Evolutionary conservation across 495 filamentous ascomycete genomes (phyloP).

Genomic region (Penicillium desertorum): DNA sequence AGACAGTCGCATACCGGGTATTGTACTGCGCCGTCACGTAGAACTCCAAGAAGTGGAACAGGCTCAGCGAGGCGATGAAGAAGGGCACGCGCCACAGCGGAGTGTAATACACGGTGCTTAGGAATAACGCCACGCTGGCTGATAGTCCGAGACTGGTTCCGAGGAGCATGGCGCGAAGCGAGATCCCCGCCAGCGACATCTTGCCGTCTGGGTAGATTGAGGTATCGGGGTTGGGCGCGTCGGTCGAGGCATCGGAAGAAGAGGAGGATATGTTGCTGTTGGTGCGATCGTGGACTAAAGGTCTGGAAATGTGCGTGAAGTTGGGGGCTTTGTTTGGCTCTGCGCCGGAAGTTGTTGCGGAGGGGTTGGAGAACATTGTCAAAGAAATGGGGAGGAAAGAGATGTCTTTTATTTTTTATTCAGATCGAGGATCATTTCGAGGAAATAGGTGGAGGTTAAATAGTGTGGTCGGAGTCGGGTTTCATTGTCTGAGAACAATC

Average conservation of each 20-base stretch:
- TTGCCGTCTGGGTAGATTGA: constrained; percentile 53
- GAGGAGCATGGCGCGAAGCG: constrained; percentile 65
- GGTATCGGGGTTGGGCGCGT: constrained; percentile 24
- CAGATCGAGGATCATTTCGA: not conserved
- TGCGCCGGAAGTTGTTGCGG: constrained; percentile 18
- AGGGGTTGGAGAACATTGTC: constrained; percentile 11
- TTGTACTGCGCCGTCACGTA: constrained; percentile 84
- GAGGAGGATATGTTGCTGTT: not conserved
- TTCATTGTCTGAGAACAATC: constrained; percentile 16
- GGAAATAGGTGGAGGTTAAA: not conserved
- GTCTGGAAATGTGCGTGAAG: not conserved
- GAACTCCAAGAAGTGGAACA: constrained; percentile 97
- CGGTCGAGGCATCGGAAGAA: constrained; percentile 1
- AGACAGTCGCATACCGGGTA: constrained; percentile 64
- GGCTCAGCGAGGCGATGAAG: constrained; percentile 70
- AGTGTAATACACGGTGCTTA: constrained; percentile 31
- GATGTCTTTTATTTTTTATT: too few species aligned
- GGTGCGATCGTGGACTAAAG: constrained; percentile 10
- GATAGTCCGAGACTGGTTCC: constrained; percentile 52
- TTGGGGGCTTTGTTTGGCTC: constrained; percentile 6
- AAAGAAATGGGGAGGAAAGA: constrained; percentile 1
- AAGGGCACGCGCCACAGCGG: constrained; percentile 80
- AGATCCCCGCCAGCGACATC: constrained; percentile 77
- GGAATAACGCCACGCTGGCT: constrained; percentile 42
- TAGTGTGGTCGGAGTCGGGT: not conserved